Evolutionary conservation across 1,284 basidiomycete genomes (phyloP), one percentile per base, ranked within the genome.

Genomic region (Mycena sp.): DNA sequence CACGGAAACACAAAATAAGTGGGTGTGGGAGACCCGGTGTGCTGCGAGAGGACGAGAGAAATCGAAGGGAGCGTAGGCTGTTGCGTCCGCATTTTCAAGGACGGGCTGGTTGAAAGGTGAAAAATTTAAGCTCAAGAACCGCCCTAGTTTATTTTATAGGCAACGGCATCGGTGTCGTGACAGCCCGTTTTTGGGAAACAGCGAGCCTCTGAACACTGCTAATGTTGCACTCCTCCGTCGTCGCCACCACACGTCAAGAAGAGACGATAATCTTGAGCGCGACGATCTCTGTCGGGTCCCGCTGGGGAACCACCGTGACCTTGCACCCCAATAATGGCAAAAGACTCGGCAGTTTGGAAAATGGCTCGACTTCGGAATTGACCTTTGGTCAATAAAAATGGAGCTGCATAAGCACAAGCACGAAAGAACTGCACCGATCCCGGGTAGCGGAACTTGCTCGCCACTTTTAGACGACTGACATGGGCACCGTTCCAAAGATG

Each of bases 101-200:
- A 43, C 6, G 11, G 25, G 45, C 21, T 40, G 12, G 30, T 38
- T 19, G 29, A n/a, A 26, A 25, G 40, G 10, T 17, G 19, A 25
- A 35, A 44, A 12, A n/a, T 48, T 37, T 19, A 21, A 40, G 38
- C n/a, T 41, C 37, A 14, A 29, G 32, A 19, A 29, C 23, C n/a
- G 30, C 38, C 14, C 37, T 41, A 17, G 11, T 26, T 14, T 44
- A 23, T 32, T 50, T 58, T 58, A 58, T 50, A 49, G 32, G 45
- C 46, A 58, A 21, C 9, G 30, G 9, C 4, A 29, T 43, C 55
- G 44, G 28, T 50, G 56, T 48, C 56, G 56, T 58, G 46, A 58
- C 28, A 30, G 40, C 51, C 56, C 56, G 12, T 25, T 58, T 58
- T 43, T 6, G 56, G 38, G 14, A 58, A 12, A 7, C 19, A 5